Evolutionary conservation across 73 alveolate species (phyloP).

Genomic region (Effrenium voratum): DNA sequence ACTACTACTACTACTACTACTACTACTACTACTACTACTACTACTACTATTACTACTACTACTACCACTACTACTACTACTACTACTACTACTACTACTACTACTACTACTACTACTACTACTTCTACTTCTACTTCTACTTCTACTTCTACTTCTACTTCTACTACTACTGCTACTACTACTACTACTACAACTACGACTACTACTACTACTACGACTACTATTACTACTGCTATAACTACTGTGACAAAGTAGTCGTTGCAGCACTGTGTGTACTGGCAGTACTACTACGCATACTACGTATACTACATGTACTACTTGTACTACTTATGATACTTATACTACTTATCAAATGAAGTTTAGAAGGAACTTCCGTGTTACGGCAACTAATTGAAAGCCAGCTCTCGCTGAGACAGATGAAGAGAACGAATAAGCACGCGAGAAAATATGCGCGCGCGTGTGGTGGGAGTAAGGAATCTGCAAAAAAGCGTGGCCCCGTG

Average conservation of each 20-base stretch:
- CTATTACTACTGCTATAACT: background rate
- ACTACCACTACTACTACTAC: background rate
- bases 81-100: background rate
- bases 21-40: background rate
- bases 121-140: background rate
- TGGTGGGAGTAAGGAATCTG: no score
- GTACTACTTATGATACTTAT: background rate
- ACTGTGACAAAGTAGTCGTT: background rate
- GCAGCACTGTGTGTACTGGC: background rate
- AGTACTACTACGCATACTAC: background rate
- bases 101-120: background rate
- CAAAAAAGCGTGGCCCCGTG: no score
- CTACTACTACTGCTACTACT: background rate
- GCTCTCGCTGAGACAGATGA: no score
- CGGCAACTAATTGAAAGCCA: no score
- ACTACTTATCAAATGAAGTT: no score
- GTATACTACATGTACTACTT: background rate
- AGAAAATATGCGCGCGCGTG: no score
- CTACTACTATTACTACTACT: background rate
- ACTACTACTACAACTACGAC: background rate
- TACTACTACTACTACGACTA: background rate
- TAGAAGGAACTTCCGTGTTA: no score
- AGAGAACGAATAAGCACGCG: no score
- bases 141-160: background rate
- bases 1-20: background rate